Percentiles rank a stretch among this genome's conserved stretches.
These are phyloP conservation scores for Didymella exigua DNA, from an alignment of 2,329 filamentous ascomycete genomes.

Conservation along the genomic window DNA sequence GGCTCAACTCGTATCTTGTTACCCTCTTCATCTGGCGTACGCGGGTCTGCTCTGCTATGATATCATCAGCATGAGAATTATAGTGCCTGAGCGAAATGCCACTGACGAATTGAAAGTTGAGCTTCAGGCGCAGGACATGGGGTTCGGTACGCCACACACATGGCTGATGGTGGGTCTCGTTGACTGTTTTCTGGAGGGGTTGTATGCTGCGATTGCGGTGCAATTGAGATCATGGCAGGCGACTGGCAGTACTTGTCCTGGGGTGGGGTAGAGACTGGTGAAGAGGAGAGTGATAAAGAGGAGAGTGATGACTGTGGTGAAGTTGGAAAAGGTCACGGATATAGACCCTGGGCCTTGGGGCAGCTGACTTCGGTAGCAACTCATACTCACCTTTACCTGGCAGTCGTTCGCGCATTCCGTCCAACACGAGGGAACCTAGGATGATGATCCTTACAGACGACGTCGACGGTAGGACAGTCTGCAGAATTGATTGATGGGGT, in stretches of 20 bases:
- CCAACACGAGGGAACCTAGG: too few relatives aligned
- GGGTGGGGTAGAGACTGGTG: neutral
- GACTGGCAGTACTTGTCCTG: neutral
- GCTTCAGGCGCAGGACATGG: slow-evolving; percentile 13
- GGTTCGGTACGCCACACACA: slow-evolving; percentile 9
- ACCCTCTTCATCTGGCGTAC: neutral
- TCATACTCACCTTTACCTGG: slow-evolving; percentile 17
- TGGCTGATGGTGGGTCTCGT: neutral
- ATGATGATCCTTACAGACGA: too few relatives aligned
- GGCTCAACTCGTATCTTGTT: neutral
- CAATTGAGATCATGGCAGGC: neutral
- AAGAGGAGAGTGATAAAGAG: neutral
- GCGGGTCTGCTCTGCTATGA: neutral
- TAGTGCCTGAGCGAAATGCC: too few relatives aligned
- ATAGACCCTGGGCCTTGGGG: too few relatives aligned
- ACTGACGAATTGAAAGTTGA: neutral
- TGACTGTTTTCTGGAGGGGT: neutral
- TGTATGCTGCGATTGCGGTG: neutral
- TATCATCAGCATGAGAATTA: neutral
- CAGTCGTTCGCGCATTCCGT: neutral
- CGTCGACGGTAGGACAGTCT: too few relatives aligned
- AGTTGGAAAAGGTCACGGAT: neutral
- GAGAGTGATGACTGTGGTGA: neutral
- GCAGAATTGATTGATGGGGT: too few relatives aligned
- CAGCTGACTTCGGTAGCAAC: neutral